These are phyloP conservation scores for Durusdinium trenchii DNA, from an alignment of 73 alveolate species.

Conservation along the genomic window DNA sequence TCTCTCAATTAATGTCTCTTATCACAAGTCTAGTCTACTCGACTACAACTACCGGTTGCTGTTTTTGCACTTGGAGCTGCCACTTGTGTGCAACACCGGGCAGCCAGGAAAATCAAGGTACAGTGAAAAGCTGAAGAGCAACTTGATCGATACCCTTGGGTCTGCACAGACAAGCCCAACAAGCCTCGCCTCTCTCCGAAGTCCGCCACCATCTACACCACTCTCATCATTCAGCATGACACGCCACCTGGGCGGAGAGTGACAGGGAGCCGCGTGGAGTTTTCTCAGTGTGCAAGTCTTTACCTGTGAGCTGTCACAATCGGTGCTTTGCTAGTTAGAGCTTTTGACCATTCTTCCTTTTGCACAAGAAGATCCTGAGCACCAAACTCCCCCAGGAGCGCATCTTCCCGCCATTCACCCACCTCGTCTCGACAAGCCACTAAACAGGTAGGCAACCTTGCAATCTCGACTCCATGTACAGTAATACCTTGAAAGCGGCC, in stretches of 20 bases:
- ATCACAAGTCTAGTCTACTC: neutral
- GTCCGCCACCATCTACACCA: slow-evolving; percentile 89
- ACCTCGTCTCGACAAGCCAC: neutral
- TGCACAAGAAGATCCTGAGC: neutral
- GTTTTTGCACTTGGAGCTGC: neutral
- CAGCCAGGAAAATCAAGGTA: too few species aligned
- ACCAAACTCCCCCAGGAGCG: slow-evolving; percentile 39
- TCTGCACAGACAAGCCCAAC: neutral
- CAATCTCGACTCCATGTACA: neutral
- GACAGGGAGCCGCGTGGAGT: neutral
- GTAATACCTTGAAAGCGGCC: neutral
- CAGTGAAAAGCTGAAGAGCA: too few species aligned
- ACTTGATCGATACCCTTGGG: too few species aligned
- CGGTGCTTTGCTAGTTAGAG: too few species aligned
- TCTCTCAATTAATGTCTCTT: neutral
- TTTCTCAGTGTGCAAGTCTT: neutral
- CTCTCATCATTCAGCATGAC: slow-evolving; percentile 80
- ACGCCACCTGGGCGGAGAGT: slow-evolving; percentile 34
- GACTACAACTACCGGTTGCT: neutral
- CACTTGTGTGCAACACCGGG: neutral
- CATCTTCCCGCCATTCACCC: slow-evolving; percentile 77
- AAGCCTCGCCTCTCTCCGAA: slow-evolving; percentile 87
- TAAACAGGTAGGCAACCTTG: neutral
- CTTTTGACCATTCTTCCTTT: too few species aligned
- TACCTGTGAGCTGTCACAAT: neutral